Conservation (phyloP, 1,139 yeast species). For the Trichomonascaceae sp. region DNA sequence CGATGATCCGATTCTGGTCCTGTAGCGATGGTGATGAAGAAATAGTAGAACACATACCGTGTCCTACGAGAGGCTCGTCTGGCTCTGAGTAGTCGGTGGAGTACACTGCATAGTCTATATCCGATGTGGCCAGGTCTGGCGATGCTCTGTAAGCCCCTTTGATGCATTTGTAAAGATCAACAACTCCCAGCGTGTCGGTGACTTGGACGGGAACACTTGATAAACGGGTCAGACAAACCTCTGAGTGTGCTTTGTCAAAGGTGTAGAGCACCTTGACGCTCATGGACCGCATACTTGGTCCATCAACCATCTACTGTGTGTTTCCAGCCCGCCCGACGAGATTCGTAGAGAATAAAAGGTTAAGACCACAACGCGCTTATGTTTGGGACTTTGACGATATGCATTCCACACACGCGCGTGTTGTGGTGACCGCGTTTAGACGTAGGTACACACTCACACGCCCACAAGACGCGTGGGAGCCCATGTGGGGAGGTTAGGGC, state of each 20-base stretch:
- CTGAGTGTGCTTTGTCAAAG: conserved; percentile 20
- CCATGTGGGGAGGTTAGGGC: too few relatives aligned
- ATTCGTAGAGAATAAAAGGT: too few relatives aligned
- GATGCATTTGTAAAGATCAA: conserved; percentile 23
- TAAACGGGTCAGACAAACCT: conserved; percentile 23
- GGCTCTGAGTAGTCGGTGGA: conserved; percentile 29
- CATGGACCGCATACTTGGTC: neutral
- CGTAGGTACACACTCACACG: too few relatives aligned
- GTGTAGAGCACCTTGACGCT: conserved; percentile 27
- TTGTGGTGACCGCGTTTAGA: too few relatives aligned
- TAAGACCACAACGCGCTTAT: too few relatives aligned
- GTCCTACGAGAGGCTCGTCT: conserved; percentile 28
- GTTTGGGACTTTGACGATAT: too few relatives aligned
- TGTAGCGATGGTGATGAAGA: neutral
- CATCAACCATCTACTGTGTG: too few relatives aligned
- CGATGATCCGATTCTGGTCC: conserved; percentile 6
- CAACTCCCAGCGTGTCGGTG: conserved; percentile 18
- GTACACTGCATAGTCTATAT: conserved; percentile 28
- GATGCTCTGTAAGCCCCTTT: conserved; percentile 21
- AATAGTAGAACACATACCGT: conserved; percentile 24
- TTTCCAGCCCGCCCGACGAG: too few relatives aligned
- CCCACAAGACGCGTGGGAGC: too few relatives aligned
- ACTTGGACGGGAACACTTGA: conserved; percentile 13
- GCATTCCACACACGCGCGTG: too few relatives aligned
- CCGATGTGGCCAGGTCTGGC: conserved; percentile 24